Evolutionary conservation across 225 moss, liverwort and hornwort species (phyloP).

Genomic region (Physcomitrellopsis africana): DNA sequence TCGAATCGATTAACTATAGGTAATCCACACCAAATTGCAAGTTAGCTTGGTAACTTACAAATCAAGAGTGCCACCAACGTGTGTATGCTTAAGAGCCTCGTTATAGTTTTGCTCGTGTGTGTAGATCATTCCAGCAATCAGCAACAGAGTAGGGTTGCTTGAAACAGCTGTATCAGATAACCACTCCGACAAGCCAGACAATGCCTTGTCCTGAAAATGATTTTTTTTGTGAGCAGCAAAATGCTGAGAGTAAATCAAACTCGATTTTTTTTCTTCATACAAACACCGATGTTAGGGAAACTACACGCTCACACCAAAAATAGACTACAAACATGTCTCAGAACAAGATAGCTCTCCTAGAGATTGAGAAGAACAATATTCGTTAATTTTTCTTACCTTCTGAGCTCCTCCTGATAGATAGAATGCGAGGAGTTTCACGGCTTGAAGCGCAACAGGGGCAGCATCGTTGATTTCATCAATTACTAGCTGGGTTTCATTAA

Average conservation of each 20-base stretch:
- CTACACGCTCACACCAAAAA: too few species aligned
- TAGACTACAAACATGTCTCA: too few species aligned
- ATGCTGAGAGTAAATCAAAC: conserved; percentile 14
- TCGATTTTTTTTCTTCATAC: background rate
- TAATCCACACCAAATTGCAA: background rate
- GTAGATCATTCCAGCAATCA: conserved; percentile 87
- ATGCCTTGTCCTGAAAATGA: conserved; percentile 67
- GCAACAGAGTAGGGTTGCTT: conserved; percentile 80
- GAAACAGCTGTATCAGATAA: conserved; percentile 77
- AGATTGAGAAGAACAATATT: background rate
- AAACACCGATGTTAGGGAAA: too few species aligned
- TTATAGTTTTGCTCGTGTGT: conserved; percentile 88
- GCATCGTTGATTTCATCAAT: conserved; percentile 82
- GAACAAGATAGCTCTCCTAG: too few species aligned
- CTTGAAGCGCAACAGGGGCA: conserved; percentile 82
- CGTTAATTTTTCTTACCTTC: conserved; percentile 52
- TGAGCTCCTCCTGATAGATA: conserved; percentile 77
- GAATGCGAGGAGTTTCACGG: conserved; percentile 84
- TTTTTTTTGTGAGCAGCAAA: conserved; percentile 28
- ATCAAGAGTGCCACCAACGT: conserved; percentile 86
- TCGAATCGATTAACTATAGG: background rate
- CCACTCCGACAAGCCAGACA: conserved; percentile 80
- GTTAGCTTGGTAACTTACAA: conserved; percentile 63
- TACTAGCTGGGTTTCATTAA: conserved; percentile 64
- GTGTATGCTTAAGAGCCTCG: conserved; percentile 85